Evolutionary conservation across 1,284 basidiomycete genomes (phyloP).

Genomic region (Hymenochaete sp.): DNA sequence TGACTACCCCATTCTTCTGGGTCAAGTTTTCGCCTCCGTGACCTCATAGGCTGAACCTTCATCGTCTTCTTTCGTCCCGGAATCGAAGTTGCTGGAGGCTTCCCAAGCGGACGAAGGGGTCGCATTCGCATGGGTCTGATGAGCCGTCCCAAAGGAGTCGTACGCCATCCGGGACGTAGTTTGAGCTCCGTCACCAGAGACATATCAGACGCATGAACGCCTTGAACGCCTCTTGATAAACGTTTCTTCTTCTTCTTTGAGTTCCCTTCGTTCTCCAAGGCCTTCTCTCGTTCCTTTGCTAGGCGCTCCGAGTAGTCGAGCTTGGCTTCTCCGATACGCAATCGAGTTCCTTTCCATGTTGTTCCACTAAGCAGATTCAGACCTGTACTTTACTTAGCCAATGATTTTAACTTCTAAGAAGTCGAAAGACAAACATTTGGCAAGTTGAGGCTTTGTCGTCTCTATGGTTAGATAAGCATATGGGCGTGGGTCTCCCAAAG

Average conservation of each 20-base stretch:
- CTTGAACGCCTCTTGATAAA: constrained; percentile 30
- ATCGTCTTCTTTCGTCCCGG: constrained; percentile 17
- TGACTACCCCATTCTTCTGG: constrained; percentile 57
- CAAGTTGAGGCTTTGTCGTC: constrained; percentile 47
- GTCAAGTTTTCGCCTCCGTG: constrained; percentile 51
- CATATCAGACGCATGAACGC: constrained; percentile 49
- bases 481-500: constrained; percentile 53
- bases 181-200: constrained; percentile 47
- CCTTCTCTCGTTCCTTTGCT: constrained; percentile 11
- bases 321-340: constrained; percentile 72
- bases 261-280: neutral
- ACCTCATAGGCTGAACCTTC: constrained; percentile 35
- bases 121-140: constrained; percentile 59
- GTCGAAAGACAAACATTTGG: constrained; percentile 45
- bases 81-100: constrained; percentile 21
- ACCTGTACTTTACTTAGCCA: constrained; percentile 42
- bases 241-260: constrained; percentile 27
- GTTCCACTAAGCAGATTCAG: constrained; percentile 67
- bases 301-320: constrained; percentile 61
- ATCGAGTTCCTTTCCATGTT: constrained; percentile 74
- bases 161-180: constrained; percentile 51
- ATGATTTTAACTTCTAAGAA: constrained; percentile 10
- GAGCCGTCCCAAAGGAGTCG: constrained; percentile 57
- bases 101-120: constrained; percentile 49
- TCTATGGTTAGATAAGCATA: constrained; percentile 71